A percentile compares a stretch with the other conserved stretches of the same genome.
phyloP scores from a whole-genome alignment of 768 basidiomycete species.

The Lactarius hatsudake region DNA sequence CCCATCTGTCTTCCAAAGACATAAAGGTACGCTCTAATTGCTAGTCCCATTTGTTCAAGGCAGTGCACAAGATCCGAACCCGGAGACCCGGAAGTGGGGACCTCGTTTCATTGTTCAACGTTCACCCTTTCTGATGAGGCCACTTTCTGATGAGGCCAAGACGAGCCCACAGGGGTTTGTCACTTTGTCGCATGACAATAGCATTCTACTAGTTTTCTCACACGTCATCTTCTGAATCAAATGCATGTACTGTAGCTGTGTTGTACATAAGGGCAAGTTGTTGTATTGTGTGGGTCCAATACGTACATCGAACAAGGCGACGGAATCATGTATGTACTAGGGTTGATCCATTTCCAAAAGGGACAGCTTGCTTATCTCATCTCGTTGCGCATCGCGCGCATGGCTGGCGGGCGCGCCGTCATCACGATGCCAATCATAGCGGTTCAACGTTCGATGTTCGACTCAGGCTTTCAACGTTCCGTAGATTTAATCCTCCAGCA shows the following conservation, averaged over 20 bases:
- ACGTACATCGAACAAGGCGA: neutral
- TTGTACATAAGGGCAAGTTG: neutral
- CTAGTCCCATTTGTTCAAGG: neutral
- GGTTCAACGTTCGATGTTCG: neutral
- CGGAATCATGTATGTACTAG: neutral
- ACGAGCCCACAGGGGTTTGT: neutral
- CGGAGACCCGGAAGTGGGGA: no score
- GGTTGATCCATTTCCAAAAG: neutral
- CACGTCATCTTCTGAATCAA: neutral
- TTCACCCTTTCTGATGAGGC: neutral
- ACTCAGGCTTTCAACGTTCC: neutral
- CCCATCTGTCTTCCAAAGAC: neutral
- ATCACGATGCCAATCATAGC: neutral
- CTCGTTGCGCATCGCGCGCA: neutral
- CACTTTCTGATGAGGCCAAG: neutral
- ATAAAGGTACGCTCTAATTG: neutral
- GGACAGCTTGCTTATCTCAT: neutral
- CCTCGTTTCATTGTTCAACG: neutral
- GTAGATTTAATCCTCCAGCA: neutral
- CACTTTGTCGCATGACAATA: neutral
- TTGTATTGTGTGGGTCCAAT: slow-evolving; percentile 1
- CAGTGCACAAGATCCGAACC: neutral
- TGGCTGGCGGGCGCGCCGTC: neutral
- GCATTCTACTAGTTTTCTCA: neutral
- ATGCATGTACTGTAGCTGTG: neutral